Conservation (phyloP, 805 yeast genomes). For the Wickerhamomyces mucosus region DNA sequence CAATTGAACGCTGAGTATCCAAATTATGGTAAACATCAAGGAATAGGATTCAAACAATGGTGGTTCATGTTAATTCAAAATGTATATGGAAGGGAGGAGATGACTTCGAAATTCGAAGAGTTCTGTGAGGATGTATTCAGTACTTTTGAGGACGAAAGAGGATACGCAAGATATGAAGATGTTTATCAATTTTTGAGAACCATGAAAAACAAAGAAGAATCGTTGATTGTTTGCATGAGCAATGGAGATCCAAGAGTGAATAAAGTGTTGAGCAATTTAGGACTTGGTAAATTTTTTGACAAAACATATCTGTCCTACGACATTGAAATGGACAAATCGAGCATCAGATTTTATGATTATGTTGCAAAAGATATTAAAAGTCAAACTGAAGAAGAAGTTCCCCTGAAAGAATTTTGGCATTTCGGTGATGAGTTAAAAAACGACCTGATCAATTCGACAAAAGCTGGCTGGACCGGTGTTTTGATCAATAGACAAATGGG, state of each 20-base stretch:
- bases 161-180: conserved; percentile 47
- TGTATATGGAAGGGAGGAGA: conserved; percentile 28
- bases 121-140: conserved; percentile 27
- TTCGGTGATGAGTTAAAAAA: conserved; percentile 53
- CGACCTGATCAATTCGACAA: conserved; percentile 42
- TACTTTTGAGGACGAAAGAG: conserved; percentile 43
- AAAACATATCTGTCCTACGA: conserved; percentile 47
- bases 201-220: conserved; percentile 21
- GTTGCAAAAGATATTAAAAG: conserved; percentile 23
- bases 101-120: conserved; percentile 29
- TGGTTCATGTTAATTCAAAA: conserved; percentile 44
- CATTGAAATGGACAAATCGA: conserved; percentile 45
- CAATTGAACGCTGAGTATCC: conserved; percentile 35
- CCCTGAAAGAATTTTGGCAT: conserved; percentile 40
- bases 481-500: conserved; percentile 44
- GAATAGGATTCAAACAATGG: conserved; percentile 35
- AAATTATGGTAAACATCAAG: conserved; percentile 46
- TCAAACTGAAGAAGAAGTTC: conserved; percentile 13
- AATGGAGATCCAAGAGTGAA: conserved; percentile 56
- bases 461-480: conserved; percentile 56
- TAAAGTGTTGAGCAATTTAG: conserved; percentile 36
- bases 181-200: conserved; percentile 34
- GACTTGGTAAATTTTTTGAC: conserved; percentile 31
- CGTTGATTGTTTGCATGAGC: conserved; percentile 37
- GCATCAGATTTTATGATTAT: conserved; percentile 33